A percentile compares a stretch with the other conserved stretches of the same genome.
Conservation (phyloP, 306 rosid species). For the Trifolium pratense region DNA sequence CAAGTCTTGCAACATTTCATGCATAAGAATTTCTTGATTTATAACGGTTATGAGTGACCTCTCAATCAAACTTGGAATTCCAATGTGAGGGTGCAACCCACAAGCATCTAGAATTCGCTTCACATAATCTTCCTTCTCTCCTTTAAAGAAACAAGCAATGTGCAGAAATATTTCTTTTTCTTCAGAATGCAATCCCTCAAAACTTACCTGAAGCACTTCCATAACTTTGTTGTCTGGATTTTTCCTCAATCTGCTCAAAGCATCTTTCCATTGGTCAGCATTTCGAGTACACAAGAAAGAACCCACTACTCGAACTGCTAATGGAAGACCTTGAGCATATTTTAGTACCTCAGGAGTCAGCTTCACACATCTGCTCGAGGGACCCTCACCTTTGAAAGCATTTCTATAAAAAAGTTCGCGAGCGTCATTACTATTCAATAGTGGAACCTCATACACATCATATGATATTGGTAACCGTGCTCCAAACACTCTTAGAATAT, state of each 20-base stretch:
- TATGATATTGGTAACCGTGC: neutral
- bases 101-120: conserved; percentile 2
- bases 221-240: conserved; percentile 17
- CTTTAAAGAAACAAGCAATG: conserved; percentile 12
- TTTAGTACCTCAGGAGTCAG: neutral
- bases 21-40: conserved; percentile 39
- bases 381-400: conserved; percentile 30
- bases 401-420: conserved; percentile 6
- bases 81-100: conserved; percentile 14
- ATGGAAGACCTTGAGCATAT: neutral
- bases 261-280: conserved; percentile 33
- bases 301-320: neutral
- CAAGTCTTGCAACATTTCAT: conserved; percentile 9
- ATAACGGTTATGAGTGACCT: conserved; percentile 34
- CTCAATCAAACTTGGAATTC: neutral
- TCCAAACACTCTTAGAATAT: conserved; percentile 21
- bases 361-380: conserved; percentile 21
- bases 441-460: conserved; percentile 1
- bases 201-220: conserved; percentile 27
- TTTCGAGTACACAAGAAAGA: conserved; percentile 36
- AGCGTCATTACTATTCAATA: conserved; percentile 13
- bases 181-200: neutral
- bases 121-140: conserved; percentile 3
- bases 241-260: neutral
- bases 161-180: conserved; percentile 35